Percentiles rank a stretch among this genome's conserved stretches.
Conservation (phyloP, 2,329 filamentous ascomycete species). For the Fusarium palustre region DNA sequence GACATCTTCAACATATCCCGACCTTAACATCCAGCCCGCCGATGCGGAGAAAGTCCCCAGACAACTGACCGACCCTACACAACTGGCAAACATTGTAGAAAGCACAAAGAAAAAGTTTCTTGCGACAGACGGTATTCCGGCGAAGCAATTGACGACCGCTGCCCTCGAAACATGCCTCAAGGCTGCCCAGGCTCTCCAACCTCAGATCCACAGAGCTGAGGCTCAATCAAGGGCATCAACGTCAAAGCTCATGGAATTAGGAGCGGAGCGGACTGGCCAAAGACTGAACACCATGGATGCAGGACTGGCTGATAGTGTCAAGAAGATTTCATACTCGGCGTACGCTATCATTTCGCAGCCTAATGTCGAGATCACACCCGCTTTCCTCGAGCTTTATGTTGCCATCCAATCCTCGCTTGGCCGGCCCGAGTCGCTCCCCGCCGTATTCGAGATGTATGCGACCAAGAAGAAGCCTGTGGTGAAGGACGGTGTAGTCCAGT, state of each 20-base stretch:
- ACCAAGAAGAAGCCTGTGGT: constrained; percentile 79
- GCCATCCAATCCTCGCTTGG: constrained; percentile 78
- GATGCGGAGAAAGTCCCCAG: constrained; percentile 37
- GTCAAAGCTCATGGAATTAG: constrained; percentile 65
- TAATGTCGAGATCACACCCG: constrained; percentile 82
- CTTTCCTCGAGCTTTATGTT: constrained; percentile 79
- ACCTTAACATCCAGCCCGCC: constrained; percentile 29
- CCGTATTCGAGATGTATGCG: constrained; percentile 84
- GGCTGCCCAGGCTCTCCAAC: constrained; percentile 59
- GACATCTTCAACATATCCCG: constrained; percentile 39
- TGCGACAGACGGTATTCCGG: constrained; percentile 59
- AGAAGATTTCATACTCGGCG: constrained; percentile 69
- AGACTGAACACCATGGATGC: constrained; percentile 48
- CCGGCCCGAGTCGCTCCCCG: constrained; percentile 80
- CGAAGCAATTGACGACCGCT: constrained; percentile 56
- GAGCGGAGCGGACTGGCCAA: constrained; percentile 51
- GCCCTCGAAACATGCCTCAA: constrained; percentile 60
- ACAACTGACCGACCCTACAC: constrained; percentile 53
- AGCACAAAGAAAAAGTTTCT: constrained; percentile 59
- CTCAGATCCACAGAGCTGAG: constrained; percentile 55
- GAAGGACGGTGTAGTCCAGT: constrained; percentile 69
- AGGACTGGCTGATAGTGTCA: constrained; percentile 58
- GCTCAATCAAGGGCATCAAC: constrained; percentile 60
- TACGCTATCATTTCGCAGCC: constrained; percentile 78
- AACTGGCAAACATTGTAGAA: constrained; percentile 57